Base-by-base conservation (phyloP, 2,329 filamentous ascomycete genomes). In the Penicillium griseofulvum region DNA sequence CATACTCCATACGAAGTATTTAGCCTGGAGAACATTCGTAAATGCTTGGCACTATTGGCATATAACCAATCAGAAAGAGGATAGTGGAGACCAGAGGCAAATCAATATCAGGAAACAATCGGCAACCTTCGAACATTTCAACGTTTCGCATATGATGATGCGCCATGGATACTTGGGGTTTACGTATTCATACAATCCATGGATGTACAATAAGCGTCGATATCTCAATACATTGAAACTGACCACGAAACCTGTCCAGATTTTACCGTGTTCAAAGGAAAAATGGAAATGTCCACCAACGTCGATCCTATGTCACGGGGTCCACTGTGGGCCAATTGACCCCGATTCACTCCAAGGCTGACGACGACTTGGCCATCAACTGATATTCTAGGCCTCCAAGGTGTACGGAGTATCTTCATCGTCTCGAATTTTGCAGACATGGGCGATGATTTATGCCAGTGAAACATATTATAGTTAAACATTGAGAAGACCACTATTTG, bases 361-460 rank as follows among this genome's bases (percentile, higher is more conserved):
- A 63, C 61, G 61, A 63, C 54, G 59, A 55, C 57, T 24, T 28
- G n/a, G 26, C 14, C 10, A 42, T 41, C 12, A 10, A 28, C 7
- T 31, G 12, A 22, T 29, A 14, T 39, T 28, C 34, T 12, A 49
- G 24, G 22, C 26, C 28, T 26, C 16, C 14, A 26, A 17, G 11
- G 22, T 16, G 12, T n/a, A 34, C 5, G 1, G 14, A 34, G 16
- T 16, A 24, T 33, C 37, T 24, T 11, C 9, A 26, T 26, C 19
- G 42, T 43, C 16, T 29, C 7, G 28, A 44, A 17, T 24, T 26
- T 6, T 17, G 12, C 16, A 41, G 16, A n/a, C 11, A 12, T 8
- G 14, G 29, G 16, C 4, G 4, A 29, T 19, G 9, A 4, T 26
- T 11, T 17, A 10, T 41, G n/a, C n/a, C 26, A n/a, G 26, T 19